These are phyloP conservation scores for Umbilicus rupestris DNA, from an alignment of 164 flowering plant genomes.

Conservation along the genomic window DNA sequence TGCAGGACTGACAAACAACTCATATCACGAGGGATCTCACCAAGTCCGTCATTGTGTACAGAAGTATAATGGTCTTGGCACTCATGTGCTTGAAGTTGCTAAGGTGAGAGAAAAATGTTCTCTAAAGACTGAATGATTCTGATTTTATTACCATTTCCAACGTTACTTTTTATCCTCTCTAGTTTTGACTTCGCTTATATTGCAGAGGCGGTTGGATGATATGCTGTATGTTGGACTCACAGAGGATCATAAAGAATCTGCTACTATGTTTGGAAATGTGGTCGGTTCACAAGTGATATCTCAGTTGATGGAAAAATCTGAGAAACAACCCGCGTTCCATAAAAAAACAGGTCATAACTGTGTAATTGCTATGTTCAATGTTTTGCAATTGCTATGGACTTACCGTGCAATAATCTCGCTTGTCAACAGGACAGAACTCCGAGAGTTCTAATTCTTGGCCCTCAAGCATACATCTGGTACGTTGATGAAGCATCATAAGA, in stretches of 20 bases:
- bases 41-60: constrained; percentile 77
- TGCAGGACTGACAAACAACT: constrained; percentile 95
- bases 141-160: constrained; percentile 7
- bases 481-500: constrained; percentile 5
- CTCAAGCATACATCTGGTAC: constrained; percentile 33
- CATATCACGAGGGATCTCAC: constrained; percentile 54
- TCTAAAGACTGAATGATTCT: background rate
- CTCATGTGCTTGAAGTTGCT: constrained; percentile 81
- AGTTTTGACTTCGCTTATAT: constrained; percentile 30
- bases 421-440: constrained; percentile 28
- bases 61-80: constrained; percentile 55
- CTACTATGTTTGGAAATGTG: constrained; percentile 72
- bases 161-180: constrained; percentile 12
- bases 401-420: constrained; percentile 15
- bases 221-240: constrained; percentile 96
- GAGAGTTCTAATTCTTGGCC: constrained; percentile 27
- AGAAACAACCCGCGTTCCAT: constrained; percentile 13
- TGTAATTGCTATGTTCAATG: background rate
- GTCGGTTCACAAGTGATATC: constrained; percentile 90
- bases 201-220: constrained; percentile 85
- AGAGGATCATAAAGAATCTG: constrained; percentile 86
- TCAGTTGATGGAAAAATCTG: constrained; percentile 38
- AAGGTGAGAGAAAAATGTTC: constrained; percentile 42
- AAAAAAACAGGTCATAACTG: constrained; percentile 13
- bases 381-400: background rate